phyloP scores from a whole-genome alignment of 176 grass and related monocot genomes.

The Luzula sylvatica region DNA sequence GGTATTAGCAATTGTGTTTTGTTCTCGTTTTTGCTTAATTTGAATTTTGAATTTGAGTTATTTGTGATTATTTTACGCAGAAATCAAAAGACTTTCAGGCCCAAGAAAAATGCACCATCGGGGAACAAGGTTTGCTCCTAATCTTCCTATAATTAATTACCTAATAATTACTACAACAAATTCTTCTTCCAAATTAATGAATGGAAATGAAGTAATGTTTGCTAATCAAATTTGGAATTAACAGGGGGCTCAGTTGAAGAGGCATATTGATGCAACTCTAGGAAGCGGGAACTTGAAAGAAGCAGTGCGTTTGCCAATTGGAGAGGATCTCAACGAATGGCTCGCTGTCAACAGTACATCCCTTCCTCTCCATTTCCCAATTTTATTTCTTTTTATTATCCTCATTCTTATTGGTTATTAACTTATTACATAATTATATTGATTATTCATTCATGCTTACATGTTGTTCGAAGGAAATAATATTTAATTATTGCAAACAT shows the following conservation, averaged over 20 bases:
- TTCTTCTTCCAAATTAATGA: background rate
- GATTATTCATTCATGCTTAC: background rate
- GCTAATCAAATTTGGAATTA: background rate
- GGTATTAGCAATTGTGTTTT: background rate
- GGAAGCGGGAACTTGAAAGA: slow-evolving; percentile 72
- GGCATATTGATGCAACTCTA: slow-evolving; percentile 77
- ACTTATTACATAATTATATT: no score
- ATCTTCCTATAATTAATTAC: slow-evolving; percentile 15
- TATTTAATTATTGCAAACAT: no score
- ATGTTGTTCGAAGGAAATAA: background rate
- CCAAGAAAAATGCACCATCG: slow-evolving; percentile 62
- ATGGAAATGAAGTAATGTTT: background rate
- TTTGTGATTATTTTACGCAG: slow-evolving; percentile 17
- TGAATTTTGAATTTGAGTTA: background rate
- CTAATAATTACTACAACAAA: background rate
- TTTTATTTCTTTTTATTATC: background rate
- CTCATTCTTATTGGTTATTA: background rate
- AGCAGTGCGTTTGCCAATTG: slow-evolving; percentile 61
- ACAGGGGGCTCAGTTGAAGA: slow-evolving; percentile 67
- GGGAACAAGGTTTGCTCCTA: slow-evolving; percentile 47
- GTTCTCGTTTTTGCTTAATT: background rate
- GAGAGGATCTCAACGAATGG: slow-evolving; percentile 89
- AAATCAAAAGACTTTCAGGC: slow-evolving; percentile 87
- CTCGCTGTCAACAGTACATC: slow-evolving; percentile 74
- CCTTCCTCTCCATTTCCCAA: background rate